Conservation (phyloP, 1,284 basidiomycete species). For the Sporisorium graminicola region DNA sequence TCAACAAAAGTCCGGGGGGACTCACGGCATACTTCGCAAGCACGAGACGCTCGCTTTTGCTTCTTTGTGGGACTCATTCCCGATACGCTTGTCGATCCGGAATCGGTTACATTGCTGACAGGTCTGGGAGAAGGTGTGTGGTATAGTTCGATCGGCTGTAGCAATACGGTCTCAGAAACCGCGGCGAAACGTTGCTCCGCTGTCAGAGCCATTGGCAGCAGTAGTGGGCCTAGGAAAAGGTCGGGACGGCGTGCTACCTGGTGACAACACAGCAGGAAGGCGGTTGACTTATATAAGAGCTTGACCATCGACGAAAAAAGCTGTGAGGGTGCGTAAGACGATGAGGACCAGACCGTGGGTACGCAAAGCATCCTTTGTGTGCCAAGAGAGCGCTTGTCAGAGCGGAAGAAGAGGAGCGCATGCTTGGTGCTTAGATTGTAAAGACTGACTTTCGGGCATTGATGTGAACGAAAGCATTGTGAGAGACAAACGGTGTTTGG, state of each 20-base stretch:
- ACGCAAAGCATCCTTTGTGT: neutral
- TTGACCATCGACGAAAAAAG: neutral
- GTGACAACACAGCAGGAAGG: neutral
- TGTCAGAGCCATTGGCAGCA: neutral
- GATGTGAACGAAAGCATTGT: constrained; percentile 4
- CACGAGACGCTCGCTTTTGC: constrained; percentile 17
- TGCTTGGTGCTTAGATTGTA: neutral
- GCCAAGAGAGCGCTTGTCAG: neutral
- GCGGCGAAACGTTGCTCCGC: neutral
- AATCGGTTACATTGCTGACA: neutral
- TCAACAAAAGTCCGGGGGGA: neutral
- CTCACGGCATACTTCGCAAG: constrained; percentile 46
- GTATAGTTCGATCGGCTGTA: constrained; percentile 11
- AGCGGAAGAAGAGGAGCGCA: neutral
- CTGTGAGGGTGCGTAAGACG: neutral
- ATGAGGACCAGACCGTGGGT: neutral
- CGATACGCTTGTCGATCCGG: neutral
- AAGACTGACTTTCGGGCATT: neutral
- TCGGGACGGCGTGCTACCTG: neutral
- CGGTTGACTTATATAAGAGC: neutral
- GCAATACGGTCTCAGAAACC: neutral
- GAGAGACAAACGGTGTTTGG: neutral
- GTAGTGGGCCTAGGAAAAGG: too few species aligned
- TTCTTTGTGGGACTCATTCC: neutral
- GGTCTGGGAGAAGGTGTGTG: constrained; percentile 9